Percentiles rank a stretch among this genome's conserved stretches.
Conservation (phyloP, 768 basidiomycete genomes). For the Lactarius akahatsu region DNA sequence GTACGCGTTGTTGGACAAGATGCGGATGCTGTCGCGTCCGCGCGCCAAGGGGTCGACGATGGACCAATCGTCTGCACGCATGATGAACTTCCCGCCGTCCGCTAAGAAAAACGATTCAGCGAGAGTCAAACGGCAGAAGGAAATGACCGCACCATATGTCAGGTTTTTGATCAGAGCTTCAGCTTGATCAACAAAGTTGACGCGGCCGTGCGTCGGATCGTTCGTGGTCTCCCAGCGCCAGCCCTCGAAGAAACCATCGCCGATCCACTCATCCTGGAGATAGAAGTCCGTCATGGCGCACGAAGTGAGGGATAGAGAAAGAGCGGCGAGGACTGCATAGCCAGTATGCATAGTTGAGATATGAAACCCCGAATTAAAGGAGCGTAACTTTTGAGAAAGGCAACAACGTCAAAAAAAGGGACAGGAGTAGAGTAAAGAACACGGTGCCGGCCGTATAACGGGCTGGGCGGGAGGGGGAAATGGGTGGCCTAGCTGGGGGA, state of each 20-base stretch:
- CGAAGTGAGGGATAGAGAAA: slow-evolving; percentile 12
- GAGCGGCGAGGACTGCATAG: slow-evolving; percentile 29
- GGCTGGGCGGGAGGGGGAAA: background rate
- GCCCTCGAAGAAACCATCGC: slow-evolving; percentile 44
- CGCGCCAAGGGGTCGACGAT: slow-evolving; percentile 40
- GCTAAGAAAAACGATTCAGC: slow-evolving; percentile 33
- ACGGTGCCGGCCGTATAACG: slow-evolving; percentile 18
- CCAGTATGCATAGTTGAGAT: slow-evolving; percentile 38
- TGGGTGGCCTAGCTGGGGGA: slow-evolving; percentile 4
- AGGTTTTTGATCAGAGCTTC: slow-evolving; percentile 47
- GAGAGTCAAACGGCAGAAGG: background rate
- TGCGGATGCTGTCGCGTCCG: slow-evolving; percentile 60
- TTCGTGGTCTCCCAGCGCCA: slow-evolving; percentile 51
- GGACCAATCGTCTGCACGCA: slow-evolving; percentile 52
- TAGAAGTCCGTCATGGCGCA: slow-evolving; percentile 17
- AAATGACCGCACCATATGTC: slow-evolving; percentile 42
- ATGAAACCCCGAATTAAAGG: slow-evolving; percentile 30
- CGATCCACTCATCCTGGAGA: slow-evolving; percentile 32
- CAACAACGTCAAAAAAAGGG: slow-evolving; percentile 33
- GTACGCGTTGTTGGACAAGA: slow-evolving; percentile 47
- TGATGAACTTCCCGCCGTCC: slow-evolving; percentile 47
- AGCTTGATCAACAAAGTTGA: slow-evolving; percentile 52
- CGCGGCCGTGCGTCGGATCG: slow-evolving; percentile 68
- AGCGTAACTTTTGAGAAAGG: slow-evolving; percentile 24
- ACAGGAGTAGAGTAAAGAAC: slow-evolving; percentile 31